Base-by-base conservation (phyloP, 441 rosid genomes). In the Oxalis stricta region DNA sequence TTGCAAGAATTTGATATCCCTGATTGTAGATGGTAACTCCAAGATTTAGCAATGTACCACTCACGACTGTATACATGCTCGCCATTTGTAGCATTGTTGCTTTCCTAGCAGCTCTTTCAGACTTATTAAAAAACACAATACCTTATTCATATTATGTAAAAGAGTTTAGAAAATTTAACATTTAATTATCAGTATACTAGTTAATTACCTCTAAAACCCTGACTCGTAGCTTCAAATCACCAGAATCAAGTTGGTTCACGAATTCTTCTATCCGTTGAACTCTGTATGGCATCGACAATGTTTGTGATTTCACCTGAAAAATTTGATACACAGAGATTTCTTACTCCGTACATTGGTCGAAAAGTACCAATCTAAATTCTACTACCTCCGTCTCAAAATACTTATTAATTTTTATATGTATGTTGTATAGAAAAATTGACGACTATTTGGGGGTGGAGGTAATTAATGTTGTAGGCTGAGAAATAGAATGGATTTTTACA, bases 31-130 rank as follows among this genome's bases (percentile, higher is more conserved):
- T 63, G 16, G 84, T 70, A 47, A 84, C 70, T 59, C 95, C 97
- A 7, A 89, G 74, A 50, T 84, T 89, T 46, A 89, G 54, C 16
- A 89, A 65, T 46, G 84, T 76, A 7, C 94, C 95, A 59, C 95
- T 95, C n/a, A 73, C 29, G 34, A 89, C 88, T 13, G 95, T 72
- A 42, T 82, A 79, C 70, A 82, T 64, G 33, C 94, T 84, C 41
- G 95, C 97, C 95, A 82, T 84, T 58, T 84, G 95, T 40, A 89
- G 62, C 50, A 84, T 59, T 29, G 82, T 62, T 36, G 97, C 95
- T 67, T 84, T 89, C 37, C 75, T 44, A 10, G 97, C 88, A 21
- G 97, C 94, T 72, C 97, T 76, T 56, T 89, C 97, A 0, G 94
- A 84, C 97, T 89, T 70, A 29, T 48, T 29, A 29, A 38, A n/a